Percentiles rank a stretch among this genome's conserved stretches.
phyloP scores from a whole-genome alignment of 75 land plant genomes.

The Cunninghamia lanceolata region DNA sequence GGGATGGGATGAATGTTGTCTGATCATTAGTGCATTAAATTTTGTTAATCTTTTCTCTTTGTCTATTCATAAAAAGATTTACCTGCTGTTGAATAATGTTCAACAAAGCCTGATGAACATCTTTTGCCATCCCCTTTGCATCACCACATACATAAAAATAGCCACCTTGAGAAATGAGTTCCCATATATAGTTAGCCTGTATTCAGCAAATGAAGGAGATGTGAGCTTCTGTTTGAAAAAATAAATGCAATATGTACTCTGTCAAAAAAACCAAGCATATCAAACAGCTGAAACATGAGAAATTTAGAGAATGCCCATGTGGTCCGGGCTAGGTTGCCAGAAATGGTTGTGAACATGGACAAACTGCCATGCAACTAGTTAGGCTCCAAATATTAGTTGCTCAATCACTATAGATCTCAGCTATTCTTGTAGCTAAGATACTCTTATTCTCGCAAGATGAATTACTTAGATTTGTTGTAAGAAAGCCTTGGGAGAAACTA shows the following conservation, averaged over 20 bases:
- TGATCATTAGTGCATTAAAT: not conserved
- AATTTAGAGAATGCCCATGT: too few relatives aligned
- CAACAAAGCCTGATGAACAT: slow-evolving; percentile 85
- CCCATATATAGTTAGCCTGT: slow-evolving; percentile 86
- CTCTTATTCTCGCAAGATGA: too few relatives aligned
- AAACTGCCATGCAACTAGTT: too few relatives aligned
- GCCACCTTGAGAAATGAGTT: slow-evolving; percentile 67
- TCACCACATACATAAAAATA: slow-evolving; percentile 98
- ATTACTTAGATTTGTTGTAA: too few relatives aligned
- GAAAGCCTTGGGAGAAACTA: too few relatives aligned
- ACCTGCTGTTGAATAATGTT: slow-evolving; percentile 87
- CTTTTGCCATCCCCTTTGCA: slow-evolving; percentile 97
- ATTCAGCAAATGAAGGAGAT: not conserved
- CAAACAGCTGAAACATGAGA: not conserved
- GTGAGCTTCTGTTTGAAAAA: not conserved
- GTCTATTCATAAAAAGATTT: not conserved
- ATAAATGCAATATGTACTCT: not conserved
- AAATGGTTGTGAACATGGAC: too few relatives aligned
- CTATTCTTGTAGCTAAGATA: too few relatives aligned
- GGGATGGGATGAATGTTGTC: not conserved
- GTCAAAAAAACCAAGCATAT: not conserved
- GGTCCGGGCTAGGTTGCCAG: too few relatives aligned
- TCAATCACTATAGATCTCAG: too few relatives aligned
- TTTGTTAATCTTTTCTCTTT: not conserved
- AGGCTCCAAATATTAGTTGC: too few relatives aligned